Conservation (phyloP, 2,329 filamentous ascomycete species). For the Simplicillium sp. region DNA sequence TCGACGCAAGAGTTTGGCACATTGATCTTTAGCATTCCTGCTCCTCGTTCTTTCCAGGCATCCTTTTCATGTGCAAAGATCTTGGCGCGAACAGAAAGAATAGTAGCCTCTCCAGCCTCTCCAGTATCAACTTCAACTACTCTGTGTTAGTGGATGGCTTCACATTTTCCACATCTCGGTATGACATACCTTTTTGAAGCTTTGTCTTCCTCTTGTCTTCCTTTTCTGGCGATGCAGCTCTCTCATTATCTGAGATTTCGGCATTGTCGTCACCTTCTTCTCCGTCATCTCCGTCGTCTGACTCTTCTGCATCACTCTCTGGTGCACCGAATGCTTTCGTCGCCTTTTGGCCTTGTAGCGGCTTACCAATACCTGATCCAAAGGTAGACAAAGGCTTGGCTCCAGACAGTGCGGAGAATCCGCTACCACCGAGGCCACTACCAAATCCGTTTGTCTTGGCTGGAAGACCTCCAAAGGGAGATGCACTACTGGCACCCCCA, state of each 20-base stretch:
- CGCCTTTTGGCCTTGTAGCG: constrained; percentile 48
- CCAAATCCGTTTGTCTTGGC: constrained; percentile 39
- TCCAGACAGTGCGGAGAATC: constrained; percentile 35
- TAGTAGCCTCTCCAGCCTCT: constrained; percentile 71
- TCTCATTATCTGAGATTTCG: constrained; percentile 38
- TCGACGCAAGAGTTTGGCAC: constrained; percentile 49
- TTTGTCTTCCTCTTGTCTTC: constrained; percentile 54
- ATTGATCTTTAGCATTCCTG: constrained; percentile 79
- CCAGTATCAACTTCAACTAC: constrained; percentile 70
- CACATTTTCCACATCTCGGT: background rate
- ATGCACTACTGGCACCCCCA: constrained; percentile 27
- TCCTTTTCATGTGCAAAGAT: constrained; percentile 69
- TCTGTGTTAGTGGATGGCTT: constrained; percentile 14
- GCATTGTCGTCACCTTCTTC: constrained; percentile 29
- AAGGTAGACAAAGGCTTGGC: constrained; percentile 54
- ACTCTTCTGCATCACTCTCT: constrained; percentile 51
- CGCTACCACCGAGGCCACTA: constrained; percentile 24
- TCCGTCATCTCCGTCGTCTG: constrained; percentile 24
- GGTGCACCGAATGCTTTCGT: constrained; percentile 70
- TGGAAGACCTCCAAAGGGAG: constrained; percentile 37
- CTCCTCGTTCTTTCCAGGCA: constrained; percentile 82
- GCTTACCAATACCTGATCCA: constrained; percentile 40
- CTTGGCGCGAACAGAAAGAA: constrained; percentile 70
- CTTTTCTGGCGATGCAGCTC: constrained; percentile 36
- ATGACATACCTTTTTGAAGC: constrained; percentile 59